Evolutionary conservation across 805 yeast species (phyloP), one percentile per base, ranked within the genome.

Genomic region (Nakazawaea ambrosiae): DNA sequence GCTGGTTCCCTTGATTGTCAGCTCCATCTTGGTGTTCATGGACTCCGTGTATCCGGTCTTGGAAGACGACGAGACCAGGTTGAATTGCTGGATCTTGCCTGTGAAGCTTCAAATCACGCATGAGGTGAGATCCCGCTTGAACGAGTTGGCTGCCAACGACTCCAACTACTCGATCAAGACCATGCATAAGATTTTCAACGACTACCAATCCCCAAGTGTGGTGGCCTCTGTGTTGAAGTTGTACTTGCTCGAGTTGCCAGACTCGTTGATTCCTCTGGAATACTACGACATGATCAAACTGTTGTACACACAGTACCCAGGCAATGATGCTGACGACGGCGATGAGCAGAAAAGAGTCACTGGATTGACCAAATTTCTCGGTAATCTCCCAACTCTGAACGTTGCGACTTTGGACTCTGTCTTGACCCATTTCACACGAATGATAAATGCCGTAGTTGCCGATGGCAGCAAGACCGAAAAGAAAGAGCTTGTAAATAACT

Each of bases 361-460:
- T 33, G 87, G 88, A 0, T 58, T 85, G 35, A 80, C 74, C 27
- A 81, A 78, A 42, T 74, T 81, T 0, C 63, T 86, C 40, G 66
- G 73, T 3, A 82, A 82, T 40, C 65, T 86, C 37, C 78, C 87
- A 16, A 74, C 79, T 36, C 68, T 81, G 31, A 82, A 81, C 49
- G 63, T 85, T 30, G 90, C 94, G 1, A 82, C 94, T 0, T 66
- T 86, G 37, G 89, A 82, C 54, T 88, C 89, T 1, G 57, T 86
- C n/a, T 70, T 80, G 27, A 77, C 87, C 2, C 95, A 86, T 56
- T 72, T 86, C 53, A 68, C 70, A 36, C 66, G 94, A 33, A 59
- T 86, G 40, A 70, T 80, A 20, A 57, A 70, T 18, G 71, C 75
- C 23, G 50, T 17, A 60, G 58, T 41, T 18, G 29, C 29, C 8